Conservation (phyloP, 768 basidiomycete species). For the Rhizopogon roseolus region DNA sequence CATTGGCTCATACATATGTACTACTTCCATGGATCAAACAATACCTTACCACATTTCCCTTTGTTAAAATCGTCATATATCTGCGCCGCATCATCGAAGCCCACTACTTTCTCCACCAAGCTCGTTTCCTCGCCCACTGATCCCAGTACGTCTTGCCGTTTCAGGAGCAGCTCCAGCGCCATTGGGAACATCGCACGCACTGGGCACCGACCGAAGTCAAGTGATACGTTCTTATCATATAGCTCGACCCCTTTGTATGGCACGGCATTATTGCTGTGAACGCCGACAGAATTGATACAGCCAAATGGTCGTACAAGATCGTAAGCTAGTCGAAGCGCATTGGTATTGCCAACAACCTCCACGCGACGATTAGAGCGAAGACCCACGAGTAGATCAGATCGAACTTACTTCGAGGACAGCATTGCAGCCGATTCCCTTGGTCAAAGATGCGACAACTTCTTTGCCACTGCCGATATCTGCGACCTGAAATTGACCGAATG, state of each 20-base stretch:
- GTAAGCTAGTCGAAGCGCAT: conserved; percentile 60
- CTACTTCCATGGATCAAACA: conserved; percentile 70
- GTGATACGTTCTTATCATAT: conserved; percentile 75
- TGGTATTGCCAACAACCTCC: conserved; percentile 67
- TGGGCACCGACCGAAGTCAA: conserved; percentile 80
- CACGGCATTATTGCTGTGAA: conserved; percentile 50
- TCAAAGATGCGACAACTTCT: conserved; percentile 44
- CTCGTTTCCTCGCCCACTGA: conserved; percentile 56
- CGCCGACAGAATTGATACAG: conserved; percentile 69
- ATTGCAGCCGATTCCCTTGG: conserved; percentile 54
- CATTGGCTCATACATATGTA: not conserved
- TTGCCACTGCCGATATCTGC: conserved; percentile 49
- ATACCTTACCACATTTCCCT: conserved; percentile 67
- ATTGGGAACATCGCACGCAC: conserved; percentile 72
- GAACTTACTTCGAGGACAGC: conserved; percentile 59
- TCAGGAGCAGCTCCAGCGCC: conserved; percentile 64
- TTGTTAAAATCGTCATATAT: conserved; percentile 67
- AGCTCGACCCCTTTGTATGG: conserved; percentile 53
- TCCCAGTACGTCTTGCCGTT: conserved; percentile 72
- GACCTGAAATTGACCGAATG: conserved; percentile 42
- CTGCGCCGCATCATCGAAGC: conserved; percentile 50
- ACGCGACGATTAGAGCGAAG: not conserved
- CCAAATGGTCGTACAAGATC: conserved; percentile 74
- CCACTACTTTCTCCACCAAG: conserved; percentile 65
- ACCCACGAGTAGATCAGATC: not conserved